These are phyloP conservation scores for Kwoniella shandongensis DNA, from an alignment of 768 basidiomycete genomes.

Conservation along the genomic window DNA sequence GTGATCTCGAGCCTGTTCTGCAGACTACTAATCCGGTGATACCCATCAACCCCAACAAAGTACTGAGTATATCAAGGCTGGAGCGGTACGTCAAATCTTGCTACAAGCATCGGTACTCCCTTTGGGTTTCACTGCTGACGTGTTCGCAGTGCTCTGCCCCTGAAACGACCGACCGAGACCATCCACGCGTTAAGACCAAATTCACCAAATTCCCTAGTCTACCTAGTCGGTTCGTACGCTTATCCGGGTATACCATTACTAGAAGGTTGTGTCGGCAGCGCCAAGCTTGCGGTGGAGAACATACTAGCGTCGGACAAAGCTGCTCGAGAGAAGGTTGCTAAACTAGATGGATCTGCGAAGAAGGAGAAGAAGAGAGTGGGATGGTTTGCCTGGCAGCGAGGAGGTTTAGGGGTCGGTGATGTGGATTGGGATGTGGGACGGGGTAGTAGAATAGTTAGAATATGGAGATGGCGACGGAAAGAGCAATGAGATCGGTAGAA, in stretches of 20 bases:
- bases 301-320: conserved; percentile 4
- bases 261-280: conserved; percentile 76
- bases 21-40: conserved; percentile 76
- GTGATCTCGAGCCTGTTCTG: conserved; percentile 52
- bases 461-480: conserved; percentile 25
- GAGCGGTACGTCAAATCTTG: conserved; percentile 65
- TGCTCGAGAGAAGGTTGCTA: no score
- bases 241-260: conserved; percentile 71
- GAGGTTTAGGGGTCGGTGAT: conserved; percentile 33
- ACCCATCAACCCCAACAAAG: conserved; percentile 57
- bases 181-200: not conserved
- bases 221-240: conserved; percentile 73
- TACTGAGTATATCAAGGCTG: conserved; percentile 63
- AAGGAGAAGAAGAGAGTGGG: not conserved
- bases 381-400: conserved; percentile 20
- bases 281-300: conserved; percentile 59
- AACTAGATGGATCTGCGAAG: no score
- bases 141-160: conserved; percentile 56
- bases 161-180: conserved; percentile 20
- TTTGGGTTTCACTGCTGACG: not conserved
- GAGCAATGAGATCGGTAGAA: no score
- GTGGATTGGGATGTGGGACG: conserved; percentile 30
- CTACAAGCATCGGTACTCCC: conserved; percentile 55
- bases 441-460: conserved; percentile 28
- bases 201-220: conserved; percentile 58